Evolutionary conservation across 2,329 filamentous ascomycete species (phyloP).

Genomic region (Xylariaceae sp.): DNA sequence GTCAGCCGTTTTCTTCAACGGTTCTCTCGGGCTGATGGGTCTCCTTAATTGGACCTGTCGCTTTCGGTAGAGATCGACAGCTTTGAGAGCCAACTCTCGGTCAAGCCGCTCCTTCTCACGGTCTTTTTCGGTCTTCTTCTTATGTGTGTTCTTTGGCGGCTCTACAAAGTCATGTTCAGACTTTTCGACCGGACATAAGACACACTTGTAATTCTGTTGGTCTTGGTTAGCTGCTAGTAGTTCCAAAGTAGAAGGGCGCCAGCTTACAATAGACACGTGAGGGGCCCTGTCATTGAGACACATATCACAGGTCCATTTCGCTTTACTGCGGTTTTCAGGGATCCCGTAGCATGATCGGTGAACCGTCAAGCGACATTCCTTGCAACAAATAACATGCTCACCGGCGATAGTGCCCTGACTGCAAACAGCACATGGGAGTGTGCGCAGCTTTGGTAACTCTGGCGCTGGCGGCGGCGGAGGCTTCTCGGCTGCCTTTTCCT

Average conservation of each 20-base stretch:
- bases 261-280: conserved; percentile 78
- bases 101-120: conserved; percentile 82
- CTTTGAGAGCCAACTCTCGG: conserved; percentile 73
- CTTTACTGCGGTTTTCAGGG: conserved; percentile 58
- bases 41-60: conserved; percentile 80
- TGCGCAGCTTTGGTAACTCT: conserved; percentile 71
- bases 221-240: conserved; percentile 25
- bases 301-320: conserved; percentile 94
- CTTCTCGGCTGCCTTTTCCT: conserved; percentile 55
- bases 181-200: conserved; percentile 78
- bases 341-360: conserved; percentile 94
- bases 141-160: conserved; percentile 71
- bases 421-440: conserved; percentile 82
- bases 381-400: conserved; percentile 69
- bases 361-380: conserved; percentile 84
- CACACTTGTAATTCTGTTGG: conserved; percentile 76
- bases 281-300: conserved; percentile 91
- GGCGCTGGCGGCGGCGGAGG: conserved; percentile 52
- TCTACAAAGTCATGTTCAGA: conserved; percentile 82
- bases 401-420: conserved; percentile 64
- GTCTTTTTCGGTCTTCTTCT: conserved; percentile 86
- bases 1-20: conserved; percentile 86
- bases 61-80: conserved; percentile 75
- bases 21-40: conserved; percentile 77
- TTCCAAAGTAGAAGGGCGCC: conserved; percentile 1